Base-by-base conservation (phyloP, 306 rosid species). In the Ochetophila trinervis region DNA sequence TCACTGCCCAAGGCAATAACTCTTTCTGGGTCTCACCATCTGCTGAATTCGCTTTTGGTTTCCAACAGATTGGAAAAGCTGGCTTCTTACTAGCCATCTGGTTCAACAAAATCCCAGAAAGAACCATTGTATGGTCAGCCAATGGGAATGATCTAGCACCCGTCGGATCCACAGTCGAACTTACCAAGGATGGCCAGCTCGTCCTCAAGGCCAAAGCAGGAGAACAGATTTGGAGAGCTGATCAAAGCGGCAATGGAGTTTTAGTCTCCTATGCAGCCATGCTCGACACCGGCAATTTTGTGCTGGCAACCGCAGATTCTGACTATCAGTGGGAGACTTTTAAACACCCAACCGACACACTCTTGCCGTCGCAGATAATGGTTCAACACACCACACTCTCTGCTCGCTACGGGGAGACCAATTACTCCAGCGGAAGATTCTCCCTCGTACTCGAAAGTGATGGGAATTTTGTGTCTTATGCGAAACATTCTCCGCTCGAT, bases 271-370 rank as follows among this genome's bases (percentile, higher is more conserved):
- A 71, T 16, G 89, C 82, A 6, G 55, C 76, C 20, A 71, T 86
- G 87, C 91, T 79, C 20, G 89, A 89, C 64, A 66, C 16, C 1
- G 91, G 94, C 0, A 85, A 87, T 65, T 85, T 89, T 23, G 84
- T 87, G 40, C 34, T 87, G 56, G 73, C 60, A 4, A 36, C 54
- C 50, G 18, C 2, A 0, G 40, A 47, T 36, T 73, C 81, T 1
- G 20, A 5, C 2, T 0, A 8, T 63, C 23, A 79, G 24, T 89
- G 94, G 96, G 35, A 69, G 66, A 86, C 87, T 59, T 89, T 89
- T 64, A 21, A 73, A 3, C 2, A 52, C 18, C 93, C 93, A 21
- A 80, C 91, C 0, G 87, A 86, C 60, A 89, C 96, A 0, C 70
- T 89, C 60, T 74, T 86, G 55, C 96, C 93, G 0, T 24, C 62